Conservation (phyloP, 163 green algal species). For the Smithsoniella earleae region DNA sequence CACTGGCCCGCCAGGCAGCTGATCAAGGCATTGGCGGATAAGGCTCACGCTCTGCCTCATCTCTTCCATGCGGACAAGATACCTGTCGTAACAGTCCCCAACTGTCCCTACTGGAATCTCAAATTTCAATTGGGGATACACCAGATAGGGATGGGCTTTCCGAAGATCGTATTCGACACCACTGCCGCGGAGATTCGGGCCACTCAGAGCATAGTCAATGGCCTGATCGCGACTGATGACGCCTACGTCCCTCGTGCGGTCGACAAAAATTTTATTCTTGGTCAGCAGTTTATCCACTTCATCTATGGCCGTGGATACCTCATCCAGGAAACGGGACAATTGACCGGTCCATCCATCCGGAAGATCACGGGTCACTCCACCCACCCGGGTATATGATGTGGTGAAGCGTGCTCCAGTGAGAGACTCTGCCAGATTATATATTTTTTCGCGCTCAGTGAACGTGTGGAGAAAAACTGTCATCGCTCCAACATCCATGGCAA, state of each 20-base stretch:
- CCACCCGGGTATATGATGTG: no score
- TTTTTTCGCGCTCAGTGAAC: slow-evolving; percentile 77
- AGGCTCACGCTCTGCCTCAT: slow-evolving; percentile 73
- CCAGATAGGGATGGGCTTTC: slow-evolving; percentile 74
- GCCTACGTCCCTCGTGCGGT: slow-evolving; percentile 70
- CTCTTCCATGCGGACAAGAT: slow-evolving; percentile 54
- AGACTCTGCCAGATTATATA: no score
- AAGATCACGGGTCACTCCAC: no score
- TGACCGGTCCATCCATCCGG: no score
- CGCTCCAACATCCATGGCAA: slow-evolving; percentile 73
- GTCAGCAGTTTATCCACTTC: slow-evolving; percentile 80
- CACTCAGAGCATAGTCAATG: slow-evolving; percentile 29
- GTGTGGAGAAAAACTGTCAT: slow-evolving; percentile 73
- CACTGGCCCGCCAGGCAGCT: slow-evolving; percentile 63
- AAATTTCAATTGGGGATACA: slow-evolving; percentile 69
- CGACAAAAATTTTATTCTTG: slow-evolving; percentile 78
- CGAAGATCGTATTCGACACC: slow-evolving; percentile 74
- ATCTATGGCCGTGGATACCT: slow-evolving; percentile 56
- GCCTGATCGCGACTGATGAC: slow-evolving; percentile 44
- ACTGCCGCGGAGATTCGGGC: slow-evolving; percentile 53
- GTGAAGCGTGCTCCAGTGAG: no score
- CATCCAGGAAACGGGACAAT: no score
- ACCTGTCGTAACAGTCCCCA: slow-evolving; percentile 80
- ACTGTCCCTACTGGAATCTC: slow-evolving; percentile 63
- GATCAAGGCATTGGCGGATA: slow-evolving; percentile 69